A percentile compares a stretch with the other conserved stretches of the same genome.
These are phyloP conservation scores for Talaromyces sp. DNA, from an alignment of 2,329 filamentous ascomycete genomes.

Conservation along the genomic window DNA sequence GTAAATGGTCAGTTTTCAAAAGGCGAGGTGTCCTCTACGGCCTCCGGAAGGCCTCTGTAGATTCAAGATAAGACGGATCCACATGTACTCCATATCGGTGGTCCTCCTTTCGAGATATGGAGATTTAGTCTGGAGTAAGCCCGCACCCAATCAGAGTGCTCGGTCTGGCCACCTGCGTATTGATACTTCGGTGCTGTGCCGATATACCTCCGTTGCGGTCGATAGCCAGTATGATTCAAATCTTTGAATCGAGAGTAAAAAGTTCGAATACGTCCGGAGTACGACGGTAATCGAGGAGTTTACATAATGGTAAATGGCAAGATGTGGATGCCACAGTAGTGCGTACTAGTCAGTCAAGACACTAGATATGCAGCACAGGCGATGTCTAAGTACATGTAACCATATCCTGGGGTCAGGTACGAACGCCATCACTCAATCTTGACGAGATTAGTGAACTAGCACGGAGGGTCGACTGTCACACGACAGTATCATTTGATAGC, in stretches of 20 bases:
- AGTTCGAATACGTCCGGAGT: background rate
- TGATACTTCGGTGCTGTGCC: background rate
- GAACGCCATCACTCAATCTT: constrained; percentile 3
- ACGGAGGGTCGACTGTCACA: background rate
- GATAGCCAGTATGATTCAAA: background rate
- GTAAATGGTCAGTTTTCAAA: no score
- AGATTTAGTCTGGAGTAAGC: constrained; percentile 2
- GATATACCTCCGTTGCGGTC: background rate
- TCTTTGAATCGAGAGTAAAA: background rate
- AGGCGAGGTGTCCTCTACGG: background rate
- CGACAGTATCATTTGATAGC: constrained; percentile 1
- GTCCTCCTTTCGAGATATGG: background rate
- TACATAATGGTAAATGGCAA: background rate
- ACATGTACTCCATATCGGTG: background rate
- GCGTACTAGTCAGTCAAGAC: background rate
- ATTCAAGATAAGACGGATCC: constrained; percentile 4
- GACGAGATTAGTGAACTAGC: background rate
- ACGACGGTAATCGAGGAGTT: no score
- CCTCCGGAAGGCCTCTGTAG: background rate
- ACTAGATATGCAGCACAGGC: background rate
- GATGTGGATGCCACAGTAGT: background rate
- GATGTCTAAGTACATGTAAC: constrained; percentile 4
- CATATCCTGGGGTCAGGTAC: constrained; percentile 15
- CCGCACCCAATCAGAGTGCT: background rate
- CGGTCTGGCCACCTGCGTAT: background rate